Conservation (phyloP, 2,329 filamentous ascomycete genomes). For the Bipolaris sorokiniana region DNA sequence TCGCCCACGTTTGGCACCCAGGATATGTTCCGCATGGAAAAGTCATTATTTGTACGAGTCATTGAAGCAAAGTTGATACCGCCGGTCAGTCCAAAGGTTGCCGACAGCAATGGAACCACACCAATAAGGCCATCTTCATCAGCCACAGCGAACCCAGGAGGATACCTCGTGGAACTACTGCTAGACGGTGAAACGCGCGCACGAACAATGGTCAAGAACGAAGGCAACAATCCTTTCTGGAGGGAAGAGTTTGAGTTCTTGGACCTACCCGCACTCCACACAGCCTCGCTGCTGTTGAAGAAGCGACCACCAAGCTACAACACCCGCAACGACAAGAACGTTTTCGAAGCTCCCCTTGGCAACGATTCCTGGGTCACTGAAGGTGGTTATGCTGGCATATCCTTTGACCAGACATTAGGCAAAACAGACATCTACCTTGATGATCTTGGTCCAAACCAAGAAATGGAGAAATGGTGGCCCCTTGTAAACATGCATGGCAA, state of each 20-base stretch:
- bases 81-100: slow-evolving; percentile 46
- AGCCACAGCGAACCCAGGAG: slow-evolving; percentile 55
- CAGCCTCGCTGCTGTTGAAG: slow-evolving; percentile 74
- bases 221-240: slow-evolving; percentile 80
- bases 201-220: slow-evolving; percentile 73
- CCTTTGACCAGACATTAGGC: slow-evolving; percentile 63
- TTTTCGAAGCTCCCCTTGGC: slow-evolving; percentile 42
- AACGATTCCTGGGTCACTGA: slow-evolving; percentile 46
- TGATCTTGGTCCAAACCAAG: slow-evolving; percentile 76
- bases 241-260: slow-evolving; percentile 79
- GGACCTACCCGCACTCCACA: slow-evolving; percentile 74
- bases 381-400: slow-evolving; percentile 54
- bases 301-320: slow-evolving; percentile 56
- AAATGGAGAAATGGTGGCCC: slow-evolving; percentile 85
- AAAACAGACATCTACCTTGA: slow-evolving; percentile 83
- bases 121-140: slow-evolving; percentile 42
- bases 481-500: slow-evolving; percentile 78
- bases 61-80: slow-evolving; percentile 65
- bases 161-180: slow-evolving; percentile 80
- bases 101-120: slow-evolving; percentile 33
- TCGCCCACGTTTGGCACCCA: slow-evolving; percentile 51
- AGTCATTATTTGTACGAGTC: slow-evolving; percentile 64
- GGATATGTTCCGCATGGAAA: slow-evolving; percentile 72
- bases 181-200: slow-evolving; percentile 80
- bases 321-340: slow-evolving; percentile 43